Base-by-base conservation (phyloP, 1,284 basidiomycete species). In the Ganoderma resinaceum region DNA sequence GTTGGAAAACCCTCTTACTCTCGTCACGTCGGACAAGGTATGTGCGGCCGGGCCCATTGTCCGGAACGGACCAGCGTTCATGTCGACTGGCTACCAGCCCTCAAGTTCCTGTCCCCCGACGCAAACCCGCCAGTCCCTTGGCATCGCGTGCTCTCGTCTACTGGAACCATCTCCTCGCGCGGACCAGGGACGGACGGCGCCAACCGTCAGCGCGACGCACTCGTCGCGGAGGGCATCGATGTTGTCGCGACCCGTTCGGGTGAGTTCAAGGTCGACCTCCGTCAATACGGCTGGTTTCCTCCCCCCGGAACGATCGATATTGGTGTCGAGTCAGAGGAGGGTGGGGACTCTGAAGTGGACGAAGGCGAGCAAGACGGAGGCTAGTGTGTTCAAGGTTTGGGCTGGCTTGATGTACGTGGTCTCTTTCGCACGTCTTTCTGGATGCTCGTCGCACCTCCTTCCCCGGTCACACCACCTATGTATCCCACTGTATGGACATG, bases 1-100 rank as follows among this genome's bases (percentile, higher is more conserved):
- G 86, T 95, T 55, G 93, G 93, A 20, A 94, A 93, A 88, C 95
- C 94, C 0, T 85, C 84, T 26, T 89, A 96, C 80, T 89, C 95
- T 0, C 84, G 94, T 69, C 94, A 95, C 75, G 94, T 96, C 42
- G 95, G 95, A 1, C 93, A 95, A 87, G 91, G 95, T 93, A 71
- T 68, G 84, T 29, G 8, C 11, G 46, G 16, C 40, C 73, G 14
- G 35, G n/a, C 46, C 46, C 14, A 12, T 26, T 23, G 46, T 52
- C 26, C 46, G 20, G 64, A 3, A 20, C 18, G 43, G 43, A n/a
- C n/a, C n/a, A n/a, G n/a, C 31, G 9, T 23, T 58, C 59, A 43
- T 61, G 46, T 7, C 2, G 7, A n/a, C 58, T 1, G 38, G 8
- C 37, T 18, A 62, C 69, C 11, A 88, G 92, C 92, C 20, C 83